Conservation (phyloP, 2,329 filamentous ascomycete genomes). For the Mariannaea elegans region DNA sequence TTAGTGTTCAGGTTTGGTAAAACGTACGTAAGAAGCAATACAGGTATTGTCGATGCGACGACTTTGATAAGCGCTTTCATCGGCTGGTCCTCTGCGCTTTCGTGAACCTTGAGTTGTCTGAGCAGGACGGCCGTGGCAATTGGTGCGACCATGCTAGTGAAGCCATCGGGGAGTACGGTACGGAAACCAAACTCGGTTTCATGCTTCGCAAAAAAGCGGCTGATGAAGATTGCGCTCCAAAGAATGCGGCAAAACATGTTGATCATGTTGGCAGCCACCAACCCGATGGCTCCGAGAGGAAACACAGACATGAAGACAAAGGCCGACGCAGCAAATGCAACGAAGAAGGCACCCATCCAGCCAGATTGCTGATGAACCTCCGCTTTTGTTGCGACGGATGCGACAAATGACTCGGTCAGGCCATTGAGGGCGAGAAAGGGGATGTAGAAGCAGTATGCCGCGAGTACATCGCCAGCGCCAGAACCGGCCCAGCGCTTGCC, state of each 20-base stretch:
- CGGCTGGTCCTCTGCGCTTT: slow-evolving; percentile 38
- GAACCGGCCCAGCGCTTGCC: slow-evolving; percentile 79
- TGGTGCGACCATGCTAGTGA: slow-evolving; percentile 35
- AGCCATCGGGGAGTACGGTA: slow-evolving; percentile 41
- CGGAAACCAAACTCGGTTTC: slow-evolving; percentile 44
- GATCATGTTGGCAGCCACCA: slow-evolving; percentile 87
- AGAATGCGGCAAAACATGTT: slow-evolving; percentile 88
- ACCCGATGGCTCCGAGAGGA: slow-evolving; percentile 76
- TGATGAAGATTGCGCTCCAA: slow-evolving; percentile 82
- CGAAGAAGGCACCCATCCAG: slow-evolving; percentile 87
- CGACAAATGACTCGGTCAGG: slow-evolving; percentile 90
- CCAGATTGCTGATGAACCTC: slow-evolving; percentile 81
- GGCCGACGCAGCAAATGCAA: slow-evolving; percentile 77
- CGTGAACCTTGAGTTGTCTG: slow-evolving; percentile 35
- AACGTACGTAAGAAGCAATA: slow-evolving; percentile 69
- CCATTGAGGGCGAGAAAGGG: slow-evolving; percentile 93
- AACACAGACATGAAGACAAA: slow-evolving; percentile 78
- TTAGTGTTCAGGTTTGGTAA: slow-evolving; percentile 28
- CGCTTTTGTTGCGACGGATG: slow-evolving; percentile 79
- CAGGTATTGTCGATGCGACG: slow-evolving; percentile 58
- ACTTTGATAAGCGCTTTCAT: slow-evolving; percentile 55
- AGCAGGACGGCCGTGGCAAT: slow-evolving; percentile 41
- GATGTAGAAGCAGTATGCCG: slow-evolving; percentile 90
- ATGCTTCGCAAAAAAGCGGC: slow-evolving; percentile 64
- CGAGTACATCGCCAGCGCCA: slow-evolving; percentile 77